phyloP scores from a whole-genome alignment of 495 filamentous ascomycete species.

The Amniculicola lignicola region DNA sequence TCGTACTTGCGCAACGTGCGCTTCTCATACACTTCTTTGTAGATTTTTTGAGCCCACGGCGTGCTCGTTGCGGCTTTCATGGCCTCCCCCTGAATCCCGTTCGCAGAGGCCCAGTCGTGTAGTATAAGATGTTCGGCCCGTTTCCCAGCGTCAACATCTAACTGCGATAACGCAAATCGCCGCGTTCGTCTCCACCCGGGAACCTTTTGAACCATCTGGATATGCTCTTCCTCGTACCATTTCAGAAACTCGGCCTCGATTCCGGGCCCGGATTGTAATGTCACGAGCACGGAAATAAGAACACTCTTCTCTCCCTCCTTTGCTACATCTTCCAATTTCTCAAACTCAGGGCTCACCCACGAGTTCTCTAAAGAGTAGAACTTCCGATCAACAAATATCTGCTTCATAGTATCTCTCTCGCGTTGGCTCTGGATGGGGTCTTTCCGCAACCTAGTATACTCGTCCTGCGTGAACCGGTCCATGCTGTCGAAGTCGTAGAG shows the following conservation, averaged over 20 bases:
- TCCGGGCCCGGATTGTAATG: conserved; percentile 50
- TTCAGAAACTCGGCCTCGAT: conserved; percentile 56
- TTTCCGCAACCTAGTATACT: conserved; percentile 65
- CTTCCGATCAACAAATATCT: conserved; percentile 66
- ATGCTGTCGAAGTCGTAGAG: conserved; percentile 77
- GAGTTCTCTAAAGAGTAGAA: conserved; percentile 63
- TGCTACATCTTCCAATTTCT: conserved; percentile 58
- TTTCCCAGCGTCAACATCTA: conserved; percentile 48
- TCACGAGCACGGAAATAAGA: conserved; percentile 59
- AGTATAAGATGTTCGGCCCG: conserved; percentile 59
- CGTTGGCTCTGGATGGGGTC: conserved; percentile 63
- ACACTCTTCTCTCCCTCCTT: conserved; percentile 59
- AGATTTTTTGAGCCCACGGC: conserved; percentile 54
- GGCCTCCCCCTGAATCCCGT: conserved; percentile 62
- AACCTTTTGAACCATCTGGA: conserved; percentile 65
- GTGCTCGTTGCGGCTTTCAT: conserved; percentile 60
- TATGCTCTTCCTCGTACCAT: conserved; percentile 73
- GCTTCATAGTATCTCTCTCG: conserved; percentile 70
- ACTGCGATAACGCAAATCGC: conserved; percentile 57
- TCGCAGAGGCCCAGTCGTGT: conserved; percentile 65
- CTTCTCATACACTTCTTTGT: conserved; percentile 53
- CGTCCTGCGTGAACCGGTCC: conserved; percentile 60
- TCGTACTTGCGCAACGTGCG: conserved; percentile 59
- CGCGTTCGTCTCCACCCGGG: conserved; percentile 73
- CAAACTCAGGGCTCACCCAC: conserved; percentile 52